Percentiles rank a stretch among this genome's conserved stretches.
Conservation (phyloP, 176 grass and related monocot genomes). For the Melocanna baccifera region DNA sequence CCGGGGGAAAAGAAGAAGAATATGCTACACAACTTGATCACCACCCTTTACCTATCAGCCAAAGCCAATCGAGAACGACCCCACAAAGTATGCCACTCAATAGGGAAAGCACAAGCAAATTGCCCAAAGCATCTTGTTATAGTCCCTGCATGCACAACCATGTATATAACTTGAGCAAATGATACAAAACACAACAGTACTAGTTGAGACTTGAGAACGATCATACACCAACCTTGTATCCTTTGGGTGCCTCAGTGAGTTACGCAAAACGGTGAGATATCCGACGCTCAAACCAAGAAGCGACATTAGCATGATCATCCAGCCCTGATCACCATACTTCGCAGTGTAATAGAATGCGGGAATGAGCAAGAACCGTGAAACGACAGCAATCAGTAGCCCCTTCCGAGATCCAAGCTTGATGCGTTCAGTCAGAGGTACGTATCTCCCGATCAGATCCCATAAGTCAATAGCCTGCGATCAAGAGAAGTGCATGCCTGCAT, state of each 20-base stretch:
- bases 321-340: constrained; percentile 64
- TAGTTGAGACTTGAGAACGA: background rate
- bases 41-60: constrained; percentile 78
- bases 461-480: constrained; percentile 65
- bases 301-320: constrained; percentile 64
- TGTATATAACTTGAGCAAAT: constrained; percentile 6
- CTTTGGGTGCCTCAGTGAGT: constrained; percentile 60
- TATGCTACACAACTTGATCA: constrained; percentile 19
- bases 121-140: constrained; percentile 73
- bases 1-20: background rate
- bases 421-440: constrained; percentile 50
- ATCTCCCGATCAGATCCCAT: constrained; percentile 70
- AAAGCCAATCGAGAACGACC: constrained; percentile 55
- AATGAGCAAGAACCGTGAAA: constrained; percentile 55
- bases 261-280: constrained; percentile 67
- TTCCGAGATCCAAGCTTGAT: constrained; percentile 57
- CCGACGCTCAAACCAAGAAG: constrained; percentile 59
- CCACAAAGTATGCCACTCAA: constrained; percentile 53
- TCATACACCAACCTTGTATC: constrained; percentile 49
- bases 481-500: constrained; percentile 58
- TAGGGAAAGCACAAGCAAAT: constrained; percentile 58
- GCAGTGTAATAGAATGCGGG: constrained; percentile 72
- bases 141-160: constrained; percentile 46
- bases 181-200: background rate
- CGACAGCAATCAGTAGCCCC: constrained; percentile 30